Evolutionary conservation across 2,329 filamentous ascomycete genomes (phyloP).

Genomic region (Cercospora sp.): DNA sequence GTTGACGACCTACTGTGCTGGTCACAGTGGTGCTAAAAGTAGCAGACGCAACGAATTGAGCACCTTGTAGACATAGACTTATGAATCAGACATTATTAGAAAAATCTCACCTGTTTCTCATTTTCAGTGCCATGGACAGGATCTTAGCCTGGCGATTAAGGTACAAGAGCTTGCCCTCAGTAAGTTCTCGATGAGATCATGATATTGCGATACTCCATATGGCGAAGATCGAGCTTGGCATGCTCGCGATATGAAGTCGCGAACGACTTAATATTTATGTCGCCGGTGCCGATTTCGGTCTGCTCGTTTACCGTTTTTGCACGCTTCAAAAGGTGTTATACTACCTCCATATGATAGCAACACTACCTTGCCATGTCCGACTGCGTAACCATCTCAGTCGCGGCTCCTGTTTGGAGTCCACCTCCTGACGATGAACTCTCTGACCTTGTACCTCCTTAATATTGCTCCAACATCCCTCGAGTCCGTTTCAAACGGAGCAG

Average conservation of each 20-base stretch:
- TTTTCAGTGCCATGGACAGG: not conserved
- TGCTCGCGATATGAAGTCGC: not conserved
- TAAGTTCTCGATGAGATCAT: too few species aligned
- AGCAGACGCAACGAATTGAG: not conserved
- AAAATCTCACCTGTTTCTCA: too few species aligned
- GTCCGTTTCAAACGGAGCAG: conserved; percentile 58
- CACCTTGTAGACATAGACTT: not conserved
- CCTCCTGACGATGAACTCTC: conserved; percentile 77
- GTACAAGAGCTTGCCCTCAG: not conserved
- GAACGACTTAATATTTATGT: too few species aligned
- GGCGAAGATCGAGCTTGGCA: too few species aligned
- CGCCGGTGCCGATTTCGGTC: too few species aligned
- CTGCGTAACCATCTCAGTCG: conserved; percentile 44
- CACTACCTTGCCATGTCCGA: too few species aligned
- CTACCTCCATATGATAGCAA: too few species aligned
- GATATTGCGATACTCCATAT: too few species aligned
- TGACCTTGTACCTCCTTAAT: conserved; percentile 70
- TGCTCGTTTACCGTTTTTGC: too few species aligned
- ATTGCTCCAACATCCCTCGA: conserved; percentile 60
- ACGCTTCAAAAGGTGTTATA: too few species aligned
- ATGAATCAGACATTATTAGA: not conserved
- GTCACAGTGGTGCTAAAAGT: not conserved
- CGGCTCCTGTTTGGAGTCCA: conserved; percentile 82
- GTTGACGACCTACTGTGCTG: not conserved
- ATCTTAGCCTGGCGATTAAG: not conserved